Base-by-base conservation (phyloP, 805 yeast genomes). In the Cyberlindnera veronae region DNA sequence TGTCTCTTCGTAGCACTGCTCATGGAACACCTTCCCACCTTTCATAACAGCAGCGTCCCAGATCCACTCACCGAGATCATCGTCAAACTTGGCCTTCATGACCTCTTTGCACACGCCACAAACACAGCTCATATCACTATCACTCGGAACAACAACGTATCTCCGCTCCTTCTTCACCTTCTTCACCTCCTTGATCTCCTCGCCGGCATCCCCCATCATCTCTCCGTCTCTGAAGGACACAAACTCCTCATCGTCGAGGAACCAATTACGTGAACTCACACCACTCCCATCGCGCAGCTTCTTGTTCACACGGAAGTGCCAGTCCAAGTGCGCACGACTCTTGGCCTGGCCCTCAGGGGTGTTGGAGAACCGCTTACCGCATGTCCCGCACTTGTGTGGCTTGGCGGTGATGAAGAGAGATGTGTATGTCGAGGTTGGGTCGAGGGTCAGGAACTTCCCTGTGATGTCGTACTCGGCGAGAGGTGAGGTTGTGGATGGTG, bases 281-380 rank as follows among this genome's bases (percentile, higher is more conserved):
- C 56, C 49, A 20, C 59, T 56, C 21, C 75, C 74, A 41, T 71
- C 74, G 32, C 77, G 76, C 34, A 85, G 68, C 53, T 84, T 81
- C 58, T 86, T 87, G 61, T 88, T 91, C 32, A 87, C 84, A 53
- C 98, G 76, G 68, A 88, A 89, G 67, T 91, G 98, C 97, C 97
- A 91, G 62, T 91, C 99, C 49, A 88, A 66, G 63, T 93, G 99
- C 14, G 76, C 70, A 37, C 81, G 76, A 43, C 75, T 74, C 34
- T 64, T 63, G 6, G 62, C 62, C 28, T 62, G 64, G 13, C 88
- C 95, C 34, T 70, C 74, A 3, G 62, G 66, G 26, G 80, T 76
- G 38, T 74, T 73, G 4, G 77, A 70, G 58, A 88, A 93, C 48
- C 99, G 66, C 59, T 86, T 86, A 18, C 97, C 95, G 66, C 99